phyloP scores from a whole-genome alignment of 371 early-diverging fungal species.

The Batkoa obscura region DNA sequence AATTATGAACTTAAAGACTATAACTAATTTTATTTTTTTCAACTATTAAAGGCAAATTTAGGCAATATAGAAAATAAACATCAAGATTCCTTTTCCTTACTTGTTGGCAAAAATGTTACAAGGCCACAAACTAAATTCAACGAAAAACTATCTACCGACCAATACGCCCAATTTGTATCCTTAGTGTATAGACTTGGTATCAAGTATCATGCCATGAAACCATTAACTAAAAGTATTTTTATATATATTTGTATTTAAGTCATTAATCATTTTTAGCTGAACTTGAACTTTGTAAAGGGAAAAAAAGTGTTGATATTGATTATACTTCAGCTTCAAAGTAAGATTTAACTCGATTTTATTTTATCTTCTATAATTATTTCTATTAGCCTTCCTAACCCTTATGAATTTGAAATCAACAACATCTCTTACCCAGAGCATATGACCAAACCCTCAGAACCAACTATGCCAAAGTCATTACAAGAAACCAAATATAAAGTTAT shows the following conservation, averaged over 20 bases:
- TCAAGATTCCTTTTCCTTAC: constrained; percentile 20
- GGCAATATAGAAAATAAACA: too few species aligned
- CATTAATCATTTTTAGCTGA: constrained; percentile 18
- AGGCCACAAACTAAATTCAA: constrained; percentile 81
- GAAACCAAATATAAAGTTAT: constrained; percentile 35
- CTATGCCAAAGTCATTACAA: constrained; percentile 38
- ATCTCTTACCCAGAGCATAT: constrained; percentile 51
- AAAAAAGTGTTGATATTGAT: background rate
- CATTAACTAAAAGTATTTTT: background rate
- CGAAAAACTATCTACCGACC: constrained; percentile 77
- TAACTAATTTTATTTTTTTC: too few species aligned
- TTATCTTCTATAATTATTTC: constrained; percentile 18
- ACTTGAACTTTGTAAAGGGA: constrained; percentile 12
- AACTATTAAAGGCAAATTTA: too few species aligned
- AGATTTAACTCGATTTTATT: constrained; percentile 15
- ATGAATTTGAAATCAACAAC: constrained; percentile 70
- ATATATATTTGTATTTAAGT: background rate
- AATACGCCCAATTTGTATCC: constrained; percentile 65
- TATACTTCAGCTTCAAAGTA: background rate
- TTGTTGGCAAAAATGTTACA: constrained; percentile 96
- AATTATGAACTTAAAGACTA: too few species aligned
- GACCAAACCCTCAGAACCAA: constrained; percentile 38
- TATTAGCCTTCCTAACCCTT: constrained; percentile 71
- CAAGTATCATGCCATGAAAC: background rate
- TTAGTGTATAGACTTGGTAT: background rate